Evolutionary conservation across 2,329 filamentous ascomycete species (phyloP).

Genomic region (Arthroderma uncinatum): DNA sequence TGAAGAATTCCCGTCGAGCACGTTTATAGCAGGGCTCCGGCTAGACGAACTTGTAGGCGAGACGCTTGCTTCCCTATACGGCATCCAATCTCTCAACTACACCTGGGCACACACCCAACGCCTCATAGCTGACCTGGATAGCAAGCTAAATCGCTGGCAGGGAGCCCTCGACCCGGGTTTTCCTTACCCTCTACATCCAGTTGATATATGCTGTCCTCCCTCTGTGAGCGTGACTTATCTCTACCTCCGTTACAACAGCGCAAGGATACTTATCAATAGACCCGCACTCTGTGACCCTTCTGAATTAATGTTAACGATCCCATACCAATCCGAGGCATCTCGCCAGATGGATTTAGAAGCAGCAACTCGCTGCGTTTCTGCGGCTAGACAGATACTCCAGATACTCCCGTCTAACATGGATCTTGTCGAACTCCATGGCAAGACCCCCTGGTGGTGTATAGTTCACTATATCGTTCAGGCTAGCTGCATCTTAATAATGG

Average conservation of each 20-base stretch:
- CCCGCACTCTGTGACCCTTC: slow-evolving; percentile 28
- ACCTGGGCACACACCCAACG: slow-evolving; percentile 29
- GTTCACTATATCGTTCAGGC: slow-evolving; percentile 33
- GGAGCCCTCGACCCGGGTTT: slow-evolving; percentile 19
- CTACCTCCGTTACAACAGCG: slow-evolving; percentile 22
- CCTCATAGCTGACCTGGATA: slow-evolving; percentile 20
- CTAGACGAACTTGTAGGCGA: slow-evolving; percentile 22
- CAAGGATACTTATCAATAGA: slow-evolving; percentile 28
- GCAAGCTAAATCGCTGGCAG: slow-evolving; percentile 27
- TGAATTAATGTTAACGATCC: slow-evolving; percentile 23
- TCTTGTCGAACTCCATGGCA: slow-evolving; percentile 21
- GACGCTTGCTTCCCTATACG: slow-evolving; percentile 25
- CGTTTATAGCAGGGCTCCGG: slow-evolving; percentile 12
- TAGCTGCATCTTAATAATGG: slow-evolving; percentile 27
- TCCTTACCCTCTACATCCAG: not conserved
- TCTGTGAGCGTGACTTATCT: slow-evolving; percentile 13
- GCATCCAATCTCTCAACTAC: slow-evolving; percentile 18
- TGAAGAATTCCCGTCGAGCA: not conserved
- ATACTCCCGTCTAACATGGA: slow-evolving; percentile 24
- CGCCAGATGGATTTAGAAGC: slow-evolving; percentile 24
- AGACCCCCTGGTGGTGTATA: slow-evolving; percentile 33
- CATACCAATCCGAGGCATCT: slow-evolving; percentile 22
- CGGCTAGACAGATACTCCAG: slow-evolving; percentile 25
- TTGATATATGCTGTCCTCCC: not conserved
- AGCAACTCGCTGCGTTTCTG: slow-evolving; percentile 25